phyloP scores from a whole-genome alignment of 2,329 filamentous ascomycete species.

The Alternaria atra region DNA sequence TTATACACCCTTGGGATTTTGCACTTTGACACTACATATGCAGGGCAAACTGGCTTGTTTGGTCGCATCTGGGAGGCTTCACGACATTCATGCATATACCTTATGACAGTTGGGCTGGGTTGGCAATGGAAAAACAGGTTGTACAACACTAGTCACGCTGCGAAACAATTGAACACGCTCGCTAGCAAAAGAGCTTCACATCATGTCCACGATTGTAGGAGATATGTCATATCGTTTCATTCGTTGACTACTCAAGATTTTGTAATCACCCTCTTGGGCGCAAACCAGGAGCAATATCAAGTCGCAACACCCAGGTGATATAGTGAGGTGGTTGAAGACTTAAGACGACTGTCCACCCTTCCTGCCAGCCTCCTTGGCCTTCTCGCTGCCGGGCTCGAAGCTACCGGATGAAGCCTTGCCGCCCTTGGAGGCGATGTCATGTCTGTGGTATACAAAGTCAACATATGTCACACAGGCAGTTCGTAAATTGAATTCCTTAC shows the following conservation, averaged over 20 bases:
- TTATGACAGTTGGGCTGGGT: slow-evolving; percentile 8
- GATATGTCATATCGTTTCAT: background rate
- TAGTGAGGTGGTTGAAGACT: too few relatives aligned
- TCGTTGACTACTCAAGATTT: background rate
- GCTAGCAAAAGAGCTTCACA: background rate
- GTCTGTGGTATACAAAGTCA: slow-evolving; percentile 41
- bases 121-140: background rate
- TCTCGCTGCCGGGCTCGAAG: slow-evolving; percentile 64
- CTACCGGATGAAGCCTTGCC: slow-evolving; percentile 63
- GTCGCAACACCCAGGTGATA: background rate
- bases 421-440: slow-evolving; percentile 65
- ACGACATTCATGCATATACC: background rate
- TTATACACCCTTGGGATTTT: background rate
- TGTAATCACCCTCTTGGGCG: background rate
- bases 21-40: background rate
- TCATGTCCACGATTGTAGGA: background rate
- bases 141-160: background rate
- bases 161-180: slow-evolving; percentile 8
- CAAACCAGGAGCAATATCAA: background rate
- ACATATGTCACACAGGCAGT: too few relatives aligned
- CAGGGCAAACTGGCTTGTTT: background rate
- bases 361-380: slow-evolving; percentile 62
- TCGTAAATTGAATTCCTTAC: background rate
- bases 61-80: background rate
- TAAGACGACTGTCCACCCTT: slow-evolving; percentile 57